phyloP scores from a whole-genome alignment of 768 basidiomycete genomes.

The Tylopilus plumbeoviolaceoides region DNA sequence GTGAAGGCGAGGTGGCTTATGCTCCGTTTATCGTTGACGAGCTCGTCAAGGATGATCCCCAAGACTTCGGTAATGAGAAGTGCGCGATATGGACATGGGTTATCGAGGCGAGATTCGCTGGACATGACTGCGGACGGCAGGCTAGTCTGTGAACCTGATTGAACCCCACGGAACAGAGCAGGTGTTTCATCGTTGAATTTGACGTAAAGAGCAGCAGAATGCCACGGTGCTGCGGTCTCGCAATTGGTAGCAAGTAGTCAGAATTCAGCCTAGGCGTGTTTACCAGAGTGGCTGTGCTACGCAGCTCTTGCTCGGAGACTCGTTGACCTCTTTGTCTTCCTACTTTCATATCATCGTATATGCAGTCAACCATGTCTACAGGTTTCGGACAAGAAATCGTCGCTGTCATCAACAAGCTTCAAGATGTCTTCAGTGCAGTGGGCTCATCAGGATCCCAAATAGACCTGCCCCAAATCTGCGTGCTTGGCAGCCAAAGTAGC shows the following conservation, averaged over 20 bases:
- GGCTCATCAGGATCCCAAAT: constrained; percentile 74
- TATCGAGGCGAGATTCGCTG: neutral
- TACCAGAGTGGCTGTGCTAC: neutral
- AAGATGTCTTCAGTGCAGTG: constrained; percentile 85
- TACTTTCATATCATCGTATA: constrained; percentile 13
- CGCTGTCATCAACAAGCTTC: constrained; percentile 78
- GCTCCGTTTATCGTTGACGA: constrained; percentile 14
- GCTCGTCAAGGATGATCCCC: constrained; percentile 21
- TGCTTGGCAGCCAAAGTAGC: constrained; percentile 87
- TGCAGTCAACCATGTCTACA: constrained; percentile 39
- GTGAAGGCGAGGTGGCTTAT: constrained; percentile 18
- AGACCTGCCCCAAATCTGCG: constrained; percentile 91
- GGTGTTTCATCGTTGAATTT: neutral
- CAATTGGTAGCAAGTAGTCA: too few species aligned
- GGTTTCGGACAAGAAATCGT: constrained; percentile 82
- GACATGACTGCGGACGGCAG: constrained; percentile 7
- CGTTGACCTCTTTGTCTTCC: constrained; percentile 10
- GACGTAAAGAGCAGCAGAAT: neutral
- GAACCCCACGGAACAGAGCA: neutral
- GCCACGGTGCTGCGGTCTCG: neutral
- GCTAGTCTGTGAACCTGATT: neutral
- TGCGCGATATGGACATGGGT: neutral
- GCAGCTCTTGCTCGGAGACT: neutral
- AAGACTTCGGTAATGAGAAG: constrained; percentile 20
- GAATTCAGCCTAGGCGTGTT: too few species aligned